phyloP scores from a whole-genome alignment of 1,284 basidiomycete species.

The Mycena citricolor region DNA sequence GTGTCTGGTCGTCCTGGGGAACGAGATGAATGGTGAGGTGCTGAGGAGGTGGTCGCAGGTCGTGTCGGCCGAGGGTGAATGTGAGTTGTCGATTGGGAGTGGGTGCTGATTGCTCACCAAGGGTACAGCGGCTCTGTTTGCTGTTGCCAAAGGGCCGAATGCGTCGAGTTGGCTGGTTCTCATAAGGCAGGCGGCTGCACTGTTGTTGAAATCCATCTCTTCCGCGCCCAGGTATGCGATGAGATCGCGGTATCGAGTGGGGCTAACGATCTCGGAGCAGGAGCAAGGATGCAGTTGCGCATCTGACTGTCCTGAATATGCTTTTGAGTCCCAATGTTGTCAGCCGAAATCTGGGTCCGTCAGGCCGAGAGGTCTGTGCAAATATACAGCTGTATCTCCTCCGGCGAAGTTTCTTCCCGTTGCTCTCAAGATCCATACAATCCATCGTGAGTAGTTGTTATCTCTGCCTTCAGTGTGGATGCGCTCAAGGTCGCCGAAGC shows the following conservation, averaged over 20 bases:
- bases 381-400: conserved; percentile 43
- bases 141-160: conserved; percentile 35
- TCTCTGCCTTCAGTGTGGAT: not conserved
- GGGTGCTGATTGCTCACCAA: not conserved
- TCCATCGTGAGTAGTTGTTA: conserved; percentile 32
- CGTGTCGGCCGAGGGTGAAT: conserved; percentile 35
- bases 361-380: conserved; percentile 30
- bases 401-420: conserved; percentile 40
- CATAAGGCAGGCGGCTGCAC: conserved; percentile 45
- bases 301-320: conserved; percentile 18
- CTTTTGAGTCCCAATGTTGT: conserved; percentile 29
- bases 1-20: conserved; percentile 59
- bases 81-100: conserved; percentile 32
- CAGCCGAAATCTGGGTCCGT: conserved; percentile 26
- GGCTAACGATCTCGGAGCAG: conserved; percentile 19
- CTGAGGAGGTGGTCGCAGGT: conserved; percentile 40
- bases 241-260: too few relatives aligned
- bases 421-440: conserved; percentile 35
- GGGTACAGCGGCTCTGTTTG: conserved; percentile 41
- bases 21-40: conserved; percentile 44
- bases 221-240: conserved; percentile 37
- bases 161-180: conserved; percentile 58
- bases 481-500: conserved; percentile 33
- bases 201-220: conserved; percentile 54
- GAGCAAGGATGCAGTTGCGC: conserved; percentile 14